Evolutionary conservation across 805 yeast genomes (phyloP).

Genomic region (Huiozyma naganishii): DNA sequence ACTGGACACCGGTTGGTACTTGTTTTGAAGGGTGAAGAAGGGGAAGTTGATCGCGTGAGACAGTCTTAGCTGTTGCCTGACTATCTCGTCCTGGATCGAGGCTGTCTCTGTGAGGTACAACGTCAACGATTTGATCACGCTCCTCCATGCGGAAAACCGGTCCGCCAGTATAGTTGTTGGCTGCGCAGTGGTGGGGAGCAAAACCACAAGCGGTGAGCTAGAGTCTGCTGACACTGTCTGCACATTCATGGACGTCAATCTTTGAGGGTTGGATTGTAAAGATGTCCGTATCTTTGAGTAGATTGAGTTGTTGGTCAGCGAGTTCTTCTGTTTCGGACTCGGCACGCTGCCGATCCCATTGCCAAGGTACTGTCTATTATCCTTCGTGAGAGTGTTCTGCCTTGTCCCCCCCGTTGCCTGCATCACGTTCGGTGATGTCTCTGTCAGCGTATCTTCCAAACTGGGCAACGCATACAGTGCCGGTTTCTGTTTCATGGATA

Average conservation of each 20-base stretch:
- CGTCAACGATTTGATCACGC: slow-evolving; percentile 60
- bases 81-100: slow-evolving; percentile 76
- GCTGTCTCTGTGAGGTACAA: slow-evolving; percentile 70
- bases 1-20: slow-evolving; percentile 16
- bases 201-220: slow-evolving; percentile 36
- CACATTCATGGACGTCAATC: not conserved
- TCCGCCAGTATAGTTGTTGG: slow-evolving; percentile 82
- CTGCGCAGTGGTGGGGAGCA: slow-evolving; percentile 48
- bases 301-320: slow-evolving; percentile 7
- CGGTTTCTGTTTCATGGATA: no score
- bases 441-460: no score
- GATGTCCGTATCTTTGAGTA: slow-evolving; percentile 9
- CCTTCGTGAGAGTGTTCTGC: not conserved
- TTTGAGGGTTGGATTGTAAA: slow-evolving; percentile 2
- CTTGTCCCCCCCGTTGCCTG: no score
- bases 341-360: not conserved
- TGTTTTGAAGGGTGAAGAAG: slow-evolving; percentile 20
- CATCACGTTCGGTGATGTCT: no score
- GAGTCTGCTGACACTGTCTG: not conserved
- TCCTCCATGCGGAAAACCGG: slow-evolving; percentile 79
- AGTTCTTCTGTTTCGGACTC: slow-evolving; percentile 5
- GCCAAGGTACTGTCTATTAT: not conserved
- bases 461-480: no score
- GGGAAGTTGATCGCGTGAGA: slow-evolving; percentile 59
- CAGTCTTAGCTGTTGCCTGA: slow-evolving; percentile 69